phyloP scores from a whole-genome alignment of 2,329 filamentous ascomycete genomes.

The Fusarium torulosum region DNA sequence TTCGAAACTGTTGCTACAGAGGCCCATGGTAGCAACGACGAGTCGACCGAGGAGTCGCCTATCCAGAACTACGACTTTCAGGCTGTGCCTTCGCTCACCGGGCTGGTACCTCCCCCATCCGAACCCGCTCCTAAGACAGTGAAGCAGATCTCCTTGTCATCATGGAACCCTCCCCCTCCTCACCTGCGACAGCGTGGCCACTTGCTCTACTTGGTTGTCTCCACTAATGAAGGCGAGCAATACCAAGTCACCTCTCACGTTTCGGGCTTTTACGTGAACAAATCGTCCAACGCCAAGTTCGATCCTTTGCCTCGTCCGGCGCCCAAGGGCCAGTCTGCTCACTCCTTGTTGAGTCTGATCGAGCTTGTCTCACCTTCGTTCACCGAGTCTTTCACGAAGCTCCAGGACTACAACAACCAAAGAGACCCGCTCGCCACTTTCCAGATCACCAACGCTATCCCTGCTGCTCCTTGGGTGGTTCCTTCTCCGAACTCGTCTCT shows the following conservation, averaged over 20 bases:
- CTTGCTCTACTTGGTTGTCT: slow-evolving; percentile 88
- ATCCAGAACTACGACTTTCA: slow-evolving; percentile 83
- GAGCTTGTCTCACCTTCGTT: slow-evolving; percentile 87
- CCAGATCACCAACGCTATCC: slow-evolving; percentile 94
- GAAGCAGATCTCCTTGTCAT: slow-evolving; percentile 87
- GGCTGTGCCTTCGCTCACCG: slow-evolving; percentile 74
- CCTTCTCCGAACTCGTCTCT: slow-evolving; percentile 73
- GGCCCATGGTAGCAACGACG: slow-evolving; percentile 56
- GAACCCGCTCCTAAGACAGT: slow-evolving; percentile 86
- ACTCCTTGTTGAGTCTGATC: slow-evolving; percentile 88
- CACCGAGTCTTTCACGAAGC: slow-evolving; percentile 76
- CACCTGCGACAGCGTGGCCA: slow-evolving; percentile 92
- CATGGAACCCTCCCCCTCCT: slow-evolving; percentile 97
- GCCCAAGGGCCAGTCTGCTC: slow-evolving; percentile 82
- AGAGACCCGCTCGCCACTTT: slow-evolving; percentile 93
- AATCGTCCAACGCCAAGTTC: slow-evolving; percentile 94
- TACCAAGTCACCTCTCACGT: slow-evolving; percentile 93
- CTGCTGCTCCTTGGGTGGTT: slow-evolving; percentile 92
- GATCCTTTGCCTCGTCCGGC: slow-evolving; percentile 85
- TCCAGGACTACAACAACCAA: slow-evolving; percentile 87
- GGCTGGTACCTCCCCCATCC: slow-evolving; percentile 76
- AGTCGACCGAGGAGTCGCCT: slow-evolving; percentile 51
- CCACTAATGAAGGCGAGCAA: slow-evolving; percentile 94
- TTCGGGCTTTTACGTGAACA: slow-evolving; percentile 97
- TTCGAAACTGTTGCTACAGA: slow-evolving; percentile 79